phyloP scores from a whole-genome alignment of 2,329 filamentous ascomycete species.

The Alternaria postmessia region DNA sequence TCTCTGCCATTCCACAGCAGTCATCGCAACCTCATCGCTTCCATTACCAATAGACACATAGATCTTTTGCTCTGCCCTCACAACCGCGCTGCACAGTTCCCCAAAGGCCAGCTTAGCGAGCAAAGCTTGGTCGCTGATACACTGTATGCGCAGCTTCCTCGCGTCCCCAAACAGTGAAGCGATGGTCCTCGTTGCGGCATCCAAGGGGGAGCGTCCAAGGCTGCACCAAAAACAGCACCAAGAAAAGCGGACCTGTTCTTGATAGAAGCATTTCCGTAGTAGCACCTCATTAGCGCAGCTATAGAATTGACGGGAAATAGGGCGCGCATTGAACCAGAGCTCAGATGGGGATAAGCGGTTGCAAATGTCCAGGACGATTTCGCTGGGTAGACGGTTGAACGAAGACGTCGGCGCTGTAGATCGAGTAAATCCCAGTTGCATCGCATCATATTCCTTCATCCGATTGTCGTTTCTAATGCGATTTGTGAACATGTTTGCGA shows the following conservation, averaged over 20 bases:
- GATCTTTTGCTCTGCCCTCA: slow-evolving; percentile 10
- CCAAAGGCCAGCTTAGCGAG: slow-evolving; percentile 6
- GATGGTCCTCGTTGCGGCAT: not conserved
- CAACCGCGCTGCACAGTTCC: slow-evolving; percentile 1
- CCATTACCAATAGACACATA: slow-evolving; percentile 1
- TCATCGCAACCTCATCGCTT: not conserved
- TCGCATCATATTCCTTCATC: not conserved
- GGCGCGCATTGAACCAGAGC: slow-evolving; percentile 10
- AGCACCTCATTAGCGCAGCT: slow-evolving; percentile 12
- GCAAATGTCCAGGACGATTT: slow-evolving; percentile 14
- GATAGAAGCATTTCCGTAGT: slow-evolving; percentile 8
- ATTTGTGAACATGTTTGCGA: not conserved
- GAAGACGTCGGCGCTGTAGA: not conserved
- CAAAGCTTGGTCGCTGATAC: slow-evolving; percentile 2
- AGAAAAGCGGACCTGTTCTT: slow-evolving; percentile 3
- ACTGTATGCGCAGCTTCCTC: not conserved
- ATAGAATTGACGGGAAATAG: slow-evolving; percentile 8
- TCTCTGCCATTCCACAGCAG: not conserved
- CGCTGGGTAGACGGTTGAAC: slow-evolving; percentile 9
- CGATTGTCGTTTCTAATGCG: not conserved
- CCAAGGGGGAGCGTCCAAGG: slow-evolving; percentile 2
- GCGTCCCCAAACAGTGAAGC: slow-evolving; percentile 5
- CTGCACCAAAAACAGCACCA: slow-evolving; percentile 21
- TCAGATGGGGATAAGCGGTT: slow-evolving; percentile 4
- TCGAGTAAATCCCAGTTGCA: not conserved